Conservation (phyloP, 345 rosid genomes). For the Aurinia saxatilis region DNA sequence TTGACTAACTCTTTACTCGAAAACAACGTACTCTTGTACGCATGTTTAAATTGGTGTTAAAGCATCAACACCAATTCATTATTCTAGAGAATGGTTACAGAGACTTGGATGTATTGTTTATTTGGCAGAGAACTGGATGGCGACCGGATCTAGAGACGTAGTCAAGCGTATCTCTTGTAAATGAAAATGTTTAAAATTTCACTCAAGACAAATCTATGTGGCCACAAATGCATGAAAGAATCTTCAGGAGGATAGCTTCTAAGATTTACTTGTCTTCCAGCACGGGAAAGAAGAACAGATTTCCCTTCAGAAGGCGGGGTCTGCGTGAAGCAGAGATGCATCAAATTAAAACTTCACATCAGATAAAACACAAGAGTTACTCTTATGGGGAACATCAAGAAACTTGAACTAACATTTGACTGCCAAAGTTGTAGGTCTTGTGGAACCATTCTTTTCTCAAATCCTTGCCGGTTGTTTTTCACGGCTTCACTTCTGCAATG, state of each 20-base stretch:
- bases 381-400: too few relatives aligned
- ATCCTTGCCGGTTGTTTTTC: slow-evolving; percentile 73
- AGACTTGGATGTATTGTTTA: too few relatives aligned
- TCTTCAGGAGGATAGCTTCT: too few relatives aligned
- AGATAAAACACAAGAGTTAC: too few relatives aligned
- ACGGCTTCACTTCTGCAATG: slow-evolving; percentile 57
- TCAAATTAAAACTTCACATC: too few relatives aligned
- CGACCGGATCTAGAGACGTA: slow-evolving; percentile 75
- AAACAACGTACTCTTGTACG: too few relatives aligned
- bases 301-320: slow-evolving; percentile 57
- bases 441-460: slow-evolving; percentile 85
- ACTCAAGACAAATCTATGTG: not conserved
- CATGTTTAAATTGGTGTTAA: too few relatives aligned
- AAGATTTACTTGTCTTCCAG: slow-evolving; percentile 63
- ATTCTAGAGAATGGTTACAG: too few relatives aligned
- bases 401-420: slow-evolving; percentile 66
- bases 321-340: slow-evolving; percentile 26
- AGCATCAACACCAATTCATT: too few relatives aligned
- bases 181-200: slow-evolving; percentile 24
- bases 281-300: slow-evolving; percentile 77
- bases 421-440: slow-evolving; percentile 96
- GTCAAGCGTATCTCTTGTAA: slow-evolving; percentile 81
- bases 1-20: too few relatives aligned
- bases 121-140: too few relatives aligned
- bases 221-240: not conserved